A percentile compares a stretch with the other conserved stretches of the same genome.
These are phyloP conservation scores for Pleurotus ostreatus DNA, from an alignment of 768 basidiomycete species.

Conservation along the genomic window DNA sequence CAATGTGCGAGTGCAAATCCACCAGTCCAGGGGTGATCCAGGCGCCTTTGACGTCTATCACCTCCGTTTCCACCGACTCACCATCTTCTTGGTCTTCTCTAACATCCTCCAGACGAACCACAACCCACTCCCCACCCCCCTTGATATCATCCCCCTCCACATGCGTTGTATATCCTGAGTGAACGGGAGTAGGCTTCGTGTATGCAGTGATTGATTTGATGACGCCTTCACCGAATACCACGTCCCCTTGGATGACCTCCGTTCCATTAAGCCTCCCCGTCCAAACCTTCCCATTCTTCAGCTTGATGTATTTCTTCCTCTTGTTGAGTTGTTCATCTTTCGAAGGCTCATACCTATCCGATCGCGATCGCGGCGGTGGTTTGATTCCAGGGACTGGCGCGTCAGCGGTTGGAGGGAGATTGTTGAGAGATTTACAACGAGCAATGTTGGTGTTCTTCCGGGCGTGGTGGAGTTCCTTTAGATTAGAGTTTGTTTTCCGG, in stretches of 20 bases:
- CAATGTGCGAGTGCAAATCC: slow-evolving; percentile 45
- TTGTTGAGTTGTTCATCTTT: not conserved
- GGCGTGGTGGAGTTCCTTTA: too few relatives aligned
- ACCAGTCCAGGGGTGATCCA: slow-evolving; percentile 58
- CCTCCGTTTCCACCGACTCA: slow-evolving; percentile 19
- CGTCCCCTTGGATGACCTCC: slow-evolving; percentile 53
- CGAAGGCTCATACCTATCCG: slow-evolving; percentile 12
- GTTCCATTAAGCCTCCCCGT: slow-evolving; percentile 59
- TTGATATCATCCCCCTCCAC: slow-evolving; percentile 36
- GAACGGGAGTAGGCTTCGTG: too few relatives aligned
- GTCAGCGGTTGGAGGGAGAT: not conserved
- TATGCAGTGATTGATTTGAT: slow-evolving; percentile 27
- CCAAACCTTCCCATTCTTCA: slow-evolving; percentile 77
- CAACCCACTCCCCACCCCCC: slow-evolving; percentile 16
- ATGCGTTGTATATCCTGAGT: too few relatives aligned
- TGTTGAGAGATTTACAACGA: not conserved
- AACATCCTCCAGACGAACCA: not conserved
- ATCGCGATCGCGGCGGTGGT: slow-evolving; percentile 15
- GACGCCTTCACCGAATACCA: slow-evolving; percentile 62
- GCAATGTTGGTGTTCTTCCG: not conserved
- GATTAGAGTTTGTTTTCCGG: too few relatives aligned
- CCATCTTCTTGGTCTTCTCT: not conserved
- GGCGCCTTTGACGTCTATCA: slow-evolving; percentile 54
- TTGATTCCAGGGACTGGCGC: too few relatives aligned
- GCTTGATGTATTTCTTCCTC: slow-evolving; percentile 12